Conservation (phyloP, 331 rosid genomes). For the Arachis monticola region DNA sequence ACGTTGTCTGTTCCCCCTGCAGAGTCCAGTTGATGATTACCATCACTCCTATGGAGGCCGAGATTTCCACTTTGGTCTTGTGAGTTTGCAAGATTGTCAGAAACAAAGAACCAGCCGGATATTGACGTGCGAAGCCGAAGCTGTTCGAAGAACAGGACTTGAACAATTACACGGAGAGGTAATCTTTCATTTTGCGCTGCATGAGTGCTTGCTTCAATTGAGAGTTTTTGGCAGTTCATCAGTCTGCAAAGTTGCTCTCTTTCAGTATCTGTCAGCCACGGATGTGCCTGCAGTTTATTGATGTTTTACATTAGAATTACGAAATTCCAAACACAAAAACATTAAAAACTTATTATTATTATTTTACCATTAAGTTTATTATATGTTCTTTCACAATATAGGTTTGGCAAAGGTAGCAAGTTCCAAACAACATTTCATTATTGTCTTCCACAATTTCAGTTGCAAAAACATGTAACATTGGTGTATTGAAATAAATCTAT, state of each 20-base stretch:
- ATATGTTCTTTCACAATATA: slow-evolving; percentile 2
- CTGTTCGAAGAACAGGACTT: slow-evolving; percentile 84
- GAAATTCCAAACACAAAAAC: slow-evolving; percentile 9
- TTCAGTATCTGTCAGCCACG: slow-evolving; percentile 84
- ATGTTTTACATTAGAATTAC: slow-evolving; percentile 4
- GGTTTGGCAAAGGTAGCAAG: background rate
- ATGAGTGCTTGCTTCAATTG: slow-evolving; percentile 87
- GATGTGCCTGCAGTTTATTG: slow-evolving; percentile 62
- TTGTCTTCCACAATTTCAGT: slow-evolving; percentile 15
- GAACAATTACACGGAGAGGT: slow-evolving; percentile 81
- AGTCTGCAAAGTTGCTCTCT: slow-evolving; percentile 83
- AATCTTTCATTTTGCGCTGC: slow-evolving; percentile 94
- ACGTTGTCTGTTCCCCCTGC: slow-evolving; percentile 33
- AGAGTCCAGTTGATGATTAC: slow-evolving; percentile 27
- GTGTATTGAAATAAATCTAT: slow-evolving; percentile 4
- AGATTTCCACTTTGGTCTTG: slow-evolving; percentile 60
- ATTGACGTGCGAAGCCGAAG: slow-evolving; percentile 84
- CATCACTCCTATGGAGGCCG: slow-evolving; percentile 16
- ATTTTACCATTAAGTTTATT: background rate
- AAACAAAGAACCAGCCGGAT: slow-evolving; percentile 80
- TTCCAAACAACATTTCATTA: slow-evolving; percentile 27
- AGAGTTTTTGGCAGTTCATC: slow-evolving; percentile 91
- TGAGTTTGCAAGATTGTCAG: slow-evolving; percentile 69
- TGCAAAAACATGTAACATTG: background rate
- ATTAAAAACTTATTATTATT: background rate